These are phyloP conservation scores for Colletotrichum musae DNA, from an alignment of 2,329 filamentous ascomycete species.

Conservation along the genomic window DNA sequence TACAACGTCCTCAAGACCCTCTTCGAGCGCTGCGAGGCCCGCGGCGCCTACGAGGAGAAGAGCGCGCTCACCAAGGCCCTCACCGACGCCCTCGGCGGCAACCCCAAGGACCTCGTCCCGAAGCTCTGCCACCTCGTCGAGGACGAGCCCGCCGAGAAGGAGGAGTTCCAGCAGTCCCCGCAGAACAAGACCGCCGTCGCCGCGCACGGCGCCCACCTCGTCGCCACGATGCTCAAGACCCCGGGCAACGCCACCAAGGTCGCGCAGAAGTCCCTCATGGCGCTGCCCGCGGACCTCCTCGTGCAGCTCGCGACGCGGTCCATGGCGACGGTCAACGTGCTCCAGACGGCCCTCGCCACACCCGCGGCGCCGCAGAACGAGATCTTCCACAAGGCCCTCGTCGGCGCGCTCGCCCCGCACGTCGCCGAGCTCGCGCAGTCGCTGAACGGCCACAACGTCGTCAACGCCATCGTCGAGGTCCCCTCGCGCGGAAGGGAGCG, in stretches of 20 bases:
- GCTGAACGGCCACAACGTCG: slow-evolving; percentile 65
- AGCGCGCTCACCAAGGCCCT: slow-evolving; percentile 63
- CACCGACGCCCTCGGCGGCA: slow-evolving; percentile 62
- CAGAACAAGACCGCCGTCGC: slow-evolving; percentile 72
- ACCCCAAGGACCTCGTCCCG: slow-evolving; percentile 63
- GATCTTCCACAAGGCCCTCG: slow-evolving; percentile 69
- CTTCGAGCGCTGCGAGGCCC: slow-evolving; percentile 84
- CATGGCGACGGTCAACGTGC: slow-evolving; percentile 63
- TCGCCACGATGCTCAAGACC: slow-evolving; percentile 83
- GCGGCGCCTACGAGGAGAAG: slow-evolving; percentile 70
- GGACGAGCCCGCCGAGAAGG: slow-evolving; percentile 47
- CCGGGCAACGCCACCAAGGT: slow-evolving; percentile 78
- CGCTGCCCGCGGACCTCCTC: slow-evolving; percentile 68
- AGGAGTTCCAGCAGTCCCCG: slow-evolving; percentile 55
- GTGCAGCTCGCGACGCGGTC: slow-evolving; percentile 75
- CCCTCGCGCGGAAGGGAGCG: slow-evolving; percentile 65
- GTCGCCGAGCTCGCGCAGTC: slow-evolving; percentile 62
- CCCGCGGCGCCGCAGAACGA: slow-evolving; percentile 60
- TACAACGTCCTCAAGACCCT: slow-evolving; percentile 85
- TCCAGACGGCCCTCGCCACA: slow-evolving; percentile 65
- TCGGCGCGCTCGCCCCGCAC: slow-evolving; percentile 62
- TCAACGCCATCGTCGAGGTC: slow-evolving; percentile 64
- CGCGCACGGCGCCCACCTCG: slow-evolving; percentile 84
- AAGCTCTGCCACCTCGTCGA: slow-evolving; percentile 64
- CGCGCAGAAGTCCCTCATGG: slow-evolving; percentile 80